These are phyloP conservation scores for Lathyrus tuberosus DNA, from an alignment of 306 rosid genomes.

Conservation along the genomic window DNA sequence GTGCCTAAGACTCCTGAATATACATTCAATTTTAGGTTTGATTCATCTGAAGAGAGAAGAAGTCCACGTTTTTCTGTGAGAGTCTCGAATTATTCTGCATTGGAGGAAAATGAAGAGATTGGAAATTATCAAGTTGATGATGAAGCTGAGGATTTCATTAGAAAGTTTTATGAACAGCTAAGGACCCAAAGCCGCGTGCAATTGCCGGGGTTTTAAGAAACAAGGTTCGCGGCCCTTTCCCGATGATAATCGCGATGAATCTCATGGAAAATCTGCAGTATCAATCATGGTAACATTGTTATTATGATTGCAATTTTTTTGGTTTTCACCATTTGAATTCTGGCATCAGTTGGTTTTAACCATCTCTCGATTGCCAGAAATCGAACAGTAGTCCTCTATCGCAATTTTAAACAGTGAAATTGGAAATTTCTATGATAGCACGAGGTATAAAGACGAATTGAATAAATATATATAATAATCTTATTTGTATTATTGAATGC, in stretches of 20 bases:
- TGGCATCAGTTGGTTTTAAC: no score
- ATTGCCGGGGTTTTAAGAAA: conserved; percentile 4
- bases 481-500: not conserved
- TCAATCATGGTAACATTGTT: not conserved
- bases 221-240: fast-evolving
- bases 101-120: conserved; percentile 41
- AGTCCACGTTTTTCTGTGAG: conserved; percentile 53
- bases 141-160: conserved; percentile 62
- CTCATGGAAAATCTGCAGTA: not conserved
- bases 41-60: conserved; percentile 41
- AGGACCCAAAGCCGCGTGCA: conserved; percentile 48
- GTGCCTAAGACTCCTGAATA: conserved; percentile 48
- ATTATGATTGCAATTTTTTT: not conserved
- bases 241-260: not conserved
- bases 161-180: conserved; percentile 60
- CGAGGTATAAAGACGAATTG: not conserved
- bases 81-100: conserved; percentile 51
- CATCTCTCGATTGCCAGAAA: no score
- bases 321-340: no score
- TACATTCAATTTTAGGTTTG: conserved; percentile 30
- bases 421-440: not conserved
- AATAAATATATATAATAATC: not conserved
- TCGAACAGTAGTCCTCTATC: no score
- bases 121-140: conserved; percentile 52
- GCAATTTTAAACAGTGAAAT: not conserved